phyloP scores from a whole-genome alignment of 164 flowering plant species.

The Kalanchoe fedtschenkoi region DNA sequence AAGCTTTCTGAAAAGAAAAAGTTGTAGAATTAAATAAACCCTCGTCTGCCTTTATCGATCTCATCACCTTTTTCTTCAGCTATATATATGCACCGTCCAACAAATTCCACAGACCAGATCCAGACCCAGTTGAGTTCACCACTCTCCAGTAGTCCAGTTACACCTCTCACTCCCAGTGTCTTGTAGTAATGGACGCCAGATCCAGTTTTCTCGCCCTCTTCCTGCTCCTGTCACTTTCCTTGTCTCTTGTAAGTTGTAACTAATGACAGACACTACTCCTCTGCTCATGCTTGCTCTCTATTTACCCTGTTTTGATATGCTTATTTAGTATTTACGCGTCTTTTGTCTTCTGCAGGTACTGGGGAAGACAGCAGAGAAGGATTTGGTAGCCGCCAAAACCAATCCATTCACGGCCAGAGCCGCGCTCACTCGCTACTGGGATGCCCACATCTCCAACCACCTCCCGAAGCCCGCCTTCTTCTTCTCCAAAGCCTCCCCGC shows the following conservation, averaged over 20 bases:
- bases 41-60: too few relatives aligned
- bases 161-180: constrained; percentile 10
- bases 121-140: neutral
- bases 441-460: constrained; percentile 26
- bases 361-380: constrained; percentile 11
- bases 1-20: too few relatives aligned
- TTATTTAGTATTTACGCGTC: neutral
- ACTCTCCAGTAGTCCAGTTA: too few relatives aligned
- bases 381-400: constrained; percentile 6
- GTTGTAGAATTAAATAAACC: too few relatives aligned
- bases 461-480: constrained; percentile 27
- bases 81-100: too few relatives aligned
- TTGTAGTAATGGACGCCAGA: constrained; percentile 2
- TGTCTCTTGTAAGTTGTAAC: constrained; percentile 13
- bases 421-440: constrained; percentile 41
- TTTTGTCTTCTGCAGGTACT: neutral
- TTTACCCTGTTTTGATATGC: neutral
- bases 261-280: neutral
- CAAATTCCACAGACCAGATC: neutral
- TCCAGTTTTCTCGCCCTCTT: constrained; percentile 4
- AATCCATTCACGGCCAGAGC: constrained; percentile 43
- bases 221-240: constrained; percentile 12
- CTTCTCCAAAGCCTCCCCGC: constrained; percentile 44
- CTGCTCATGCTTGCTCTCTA: neutral
- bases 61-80: too few relatives aligned